Base-by-base conservation (phyloP, 192 early-diverging fungal species). In the Haplosporangium gracile region DNA sequence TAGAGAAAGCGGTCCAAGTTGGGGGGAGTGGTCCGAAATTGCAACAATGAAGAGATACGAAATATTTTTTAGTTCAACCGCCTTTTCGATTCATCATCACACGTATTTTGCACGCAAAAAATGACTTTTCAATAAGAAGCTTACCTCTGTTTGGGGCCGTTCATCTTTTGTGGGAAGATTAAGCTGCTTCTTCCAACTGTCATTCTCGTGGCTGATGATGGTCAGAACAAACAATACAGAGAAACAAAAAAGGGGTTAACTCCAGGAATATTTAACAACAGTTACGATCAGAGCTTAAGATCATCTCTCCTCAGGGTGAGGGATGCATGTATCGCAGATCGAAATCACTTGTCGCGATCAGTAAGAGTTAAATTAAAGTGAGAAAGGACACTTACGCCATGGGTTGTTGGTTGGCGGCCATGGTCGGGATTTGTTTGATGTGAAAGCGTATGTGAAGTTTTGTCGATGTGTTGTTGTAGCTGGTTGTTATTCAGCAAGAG, bases 91-190 rank as follows among this genome's bases (percentile, higher is more conserved):
- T 32, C 26, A 15, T n/a, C 16, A 70, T 18, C 26, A 55, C 53
- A 38, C 38, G 32, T 26, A 43, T 29, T 18, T 75, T 39, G 26
- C 32, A 36, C 26, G 55, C 32, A 57, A 24, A 69, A 74, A 75
- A 51, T 51, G 49, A 22, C 49, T 74, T 81, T 57, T 57, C 16
- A 24, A 9, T 34, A 65, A 29, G 26, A 63, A 32, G 29, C 60
- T 32, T 11, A 91, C 91, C 81, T 96, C 95, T 68, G 98, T 99
- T 90, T 99, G 95, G n/a, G 97, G 97, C 49, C 98, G 94, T 74
- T 83, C 89, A 90, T 99, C 98, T 90, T 95, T 97, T 87, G 92
- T 82, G 11, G 98, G 98, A 57, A 95, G 90, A 43, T 83, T 89
- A 60, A 98, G 89, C 74, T 91, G 86, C 75, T 93, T 92, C 83